phyloP scores from a whole-genome alignment of 495 filamentous ascomycete species.

The Pyronema omphalodes region DNA sequence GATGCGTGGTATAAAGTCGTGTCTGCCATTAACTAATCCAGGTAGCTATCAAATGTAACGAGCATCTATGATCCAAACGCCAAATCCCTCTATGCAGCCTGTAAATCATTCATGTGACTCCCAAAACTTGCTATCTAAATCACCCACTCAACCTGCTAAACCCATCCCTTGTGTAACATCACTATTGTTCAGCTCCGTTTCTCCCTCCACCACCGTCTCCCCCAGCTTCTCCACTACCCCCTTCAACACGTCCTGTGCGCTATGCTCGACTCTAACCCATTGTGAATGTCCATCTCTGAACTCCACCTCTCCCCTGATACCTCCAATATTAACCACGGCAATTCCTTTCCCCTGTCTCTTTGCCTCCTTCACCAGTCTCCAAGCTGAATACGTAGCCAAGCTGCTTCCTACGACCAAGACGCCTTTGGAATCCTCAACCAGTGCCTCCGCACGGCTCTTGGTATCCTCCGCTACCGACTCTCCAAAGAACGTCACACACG shows the following conservation, averaged over 20 bases:
- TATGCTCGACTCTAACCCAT: conserved; percentile 17
- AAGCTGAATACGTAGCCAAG: conserved; percentile 86
- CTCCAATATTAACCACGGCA: conserved; percentile 66
- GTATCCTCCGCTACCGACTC: conserved; percentile 54
- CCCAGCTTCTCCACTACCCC: conserved; percentile 13
- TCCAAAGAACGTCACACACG: conserved; percentile 87
- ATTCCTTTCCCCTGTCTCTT: conserved; percentile 68
- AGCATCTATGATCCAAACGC: no score
- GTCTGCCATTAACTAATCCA: no score
- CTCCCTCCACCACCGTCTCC: not conserved
- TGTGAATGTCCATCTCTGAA: conserved; percentile 26
- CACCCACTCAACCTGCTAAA: no score
- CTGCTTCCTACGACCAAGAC: conserved; percentile 74
- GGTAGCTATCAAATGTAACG: no score
- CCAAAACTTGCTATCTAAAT: no score
- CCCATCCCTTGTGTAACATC: no score
- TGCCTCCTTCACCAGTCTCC: conserved; percentile 69
- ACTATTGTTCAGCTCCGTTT: no score
- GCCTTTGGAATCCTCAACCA: conserved; percentile 52
- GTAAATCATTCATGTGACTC: no score
- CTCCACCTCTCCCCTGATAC: conserved; percentile 56
- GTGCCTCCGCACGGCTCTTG: conserved; percentile 59
- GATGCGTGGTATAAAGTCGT: no score
- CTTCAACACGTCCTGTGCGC: conserved; percentile 12
- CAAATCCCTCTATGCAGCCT: no score